These are phyloP conservation scores for Gossypium schwendimanii DNA, from an alignment of 441 rosid species.

Conservation along the genomic window DNA sequence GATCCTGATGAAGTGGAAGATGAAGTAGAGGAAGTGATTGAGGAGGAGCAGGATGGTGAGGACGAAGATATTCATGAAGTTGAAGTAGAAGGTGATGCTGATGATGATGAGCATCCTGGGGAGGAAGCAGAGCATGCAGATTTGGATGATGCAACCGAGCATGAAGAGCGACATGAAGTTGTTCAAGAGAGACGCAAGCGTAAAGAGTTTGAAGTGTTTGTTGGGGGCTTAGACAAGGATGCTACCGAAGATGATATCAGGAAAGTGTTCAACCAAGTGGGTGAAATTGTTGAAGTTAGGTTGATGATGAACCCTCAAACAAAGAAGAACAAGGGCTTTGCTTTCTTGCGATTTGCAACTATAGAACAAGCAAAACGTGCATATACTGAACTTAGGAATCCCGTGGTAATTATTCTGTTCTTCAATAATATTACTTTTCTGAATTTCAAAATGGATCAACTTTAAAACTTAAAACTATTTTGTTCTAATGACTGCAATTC, in stretches of 20 bases:
- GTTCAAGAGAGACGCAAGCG: slow-evolving; percentile 83
- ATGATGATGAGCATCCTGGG: slow-evolving; percentile 45
- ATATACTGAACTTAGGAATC: slow-evolving; percentile 68
- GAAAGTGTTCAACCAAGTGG: slow-evolving; percentile 71
- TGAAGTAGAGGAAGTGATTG: slow-evolving; percentile 57
- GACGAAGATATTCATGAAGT: slow-evolving; percentile 64
- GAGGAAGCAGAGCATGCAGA: slow-evolving; percentile 50
- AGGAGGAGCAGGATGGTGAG: slow-evolving; percentile 58
- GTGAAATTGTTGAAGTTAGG: slow-evolving; percentile 79
- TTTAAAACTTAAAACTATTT: slow-evolving; percentile 21
- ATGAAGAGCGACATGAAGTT: slow-evolving; percentile 61
- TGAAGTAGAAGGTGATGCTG: slow-evolving; percentile 46
- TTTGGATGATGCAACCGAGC: slow-evolving; percentile 49
- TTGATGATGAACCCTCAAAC: slow-evolving; percentile 85
- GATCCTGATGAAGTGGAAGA: slow-evolving; percentile 41
- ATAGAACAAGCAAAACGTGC: slow-evolving; percentile 90
- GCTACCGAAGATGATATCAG: slow-evolving; percentile 72
- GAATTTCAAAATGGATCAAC: slow-evolving; percentile 26
- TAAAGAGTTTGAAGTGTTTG: slow-evolving; percentile 93
- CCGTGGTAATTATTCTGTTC: slow-evolving; percentile 60
- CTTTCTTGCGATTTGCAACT: slow-evolving; percentile 86
- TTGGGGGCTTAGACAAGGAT: slow-evolving; percentile 88
- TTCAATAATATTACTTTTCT: slow-evolving; percentile 17
- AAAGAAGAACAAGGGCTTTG: slow-evolving; percentile 91
- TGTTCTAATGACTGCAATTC: slow-evolving; percentile 32